Conservation (phyloP, 352 stramenopile species). For the Phytophthora multivora region DNA sequence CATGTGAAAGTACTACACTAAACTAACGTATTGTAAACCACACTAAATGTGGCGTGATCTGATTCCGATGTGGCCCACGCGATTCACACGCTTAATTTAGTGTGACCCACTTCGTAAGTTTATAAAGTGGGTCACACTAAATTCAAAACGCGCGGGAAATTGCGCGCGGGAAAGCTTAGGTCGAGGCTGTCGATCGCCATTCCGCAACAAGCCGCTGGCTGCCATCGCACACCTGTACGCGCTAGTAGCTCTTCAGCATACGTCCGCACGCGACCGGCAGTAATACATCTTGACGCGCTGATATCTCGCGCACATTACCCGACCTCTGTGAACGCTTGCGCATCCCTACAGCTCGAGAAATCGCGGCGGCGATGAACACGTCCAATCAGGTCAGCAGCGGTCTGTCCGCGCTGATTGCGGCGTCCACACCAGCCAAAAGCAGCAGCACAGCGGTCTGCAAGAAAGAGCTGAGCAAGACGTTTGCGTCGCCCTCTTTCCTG, state of each 20-base stretch:
- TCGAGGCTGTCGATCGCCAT: not conserved
- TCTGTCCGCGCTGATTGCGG: conserved; percentile 2
- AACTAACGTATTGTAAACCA: no score
- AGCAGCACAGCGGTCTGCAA: not conserved
- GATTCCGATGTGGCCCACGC: no score
- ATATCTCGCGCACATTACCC: not conserved
- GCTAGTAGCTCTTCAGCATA: not conserved
- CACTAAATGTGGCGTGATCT: not conserved
- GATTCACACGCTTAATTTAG: no score
- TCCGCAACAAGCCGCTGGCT: conserved; percentile 8
- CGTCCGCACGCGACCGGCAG: not conserved
- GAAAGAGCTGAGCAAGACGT: conserved; percentile 6
- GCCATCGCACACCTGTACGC: not conserved
- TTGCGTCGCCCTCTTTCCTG: conserved; percentile 46
- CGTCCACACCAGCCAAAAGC: conserved; percentile 18
- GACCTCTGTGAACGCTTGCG: not conserved
- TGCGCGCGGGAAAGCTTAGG: not conserved
- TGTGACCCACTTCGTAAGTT: not conserved
- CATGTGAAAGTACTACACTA: no score
- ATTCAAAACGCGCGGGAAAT: not conserved
- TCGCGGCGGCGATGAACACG: conserved; percentile 13
- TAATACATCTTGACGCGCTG: not conserved
- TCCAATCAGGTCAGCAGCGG: conserved; percentile 4
- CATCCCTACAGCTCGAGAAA: conserved; percentile 11
- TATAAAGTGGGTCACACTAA: not conserved